Evolutionary conservation across 2,329 filamentous ascomycete species (phyloP).

Genomic region (Aspergillus felis): DNA sequence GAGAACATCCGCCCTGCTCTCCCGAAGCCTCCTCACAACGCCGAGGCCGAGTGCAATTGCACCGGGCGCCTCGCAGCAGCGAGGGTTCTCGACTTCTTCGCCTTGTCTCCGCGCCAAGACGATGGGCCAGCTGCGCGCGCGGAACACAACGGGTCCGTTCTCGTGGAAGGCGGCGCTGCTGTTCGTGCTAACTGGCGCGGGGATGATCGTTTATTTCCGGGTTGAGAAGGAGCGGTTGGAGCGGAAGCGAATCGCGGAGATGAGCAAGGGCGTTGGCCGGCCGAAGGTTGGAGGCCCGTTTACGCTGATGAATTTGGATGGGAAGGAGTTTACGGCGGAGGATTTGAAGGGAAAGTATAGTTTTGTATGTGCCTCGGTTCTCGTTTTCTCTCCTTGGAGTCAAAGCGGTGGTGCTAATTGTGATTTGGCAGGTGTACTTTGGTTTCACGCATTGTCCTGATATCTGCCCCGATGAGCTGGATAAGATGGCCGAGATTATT

Average conservation of each 20-base stretch:
- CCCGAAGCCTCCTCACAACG: background rate
- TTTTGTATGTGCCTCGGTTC: constrained; percentile 35
- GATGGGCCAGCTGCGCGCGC: constrained; percentile 39
- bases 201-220: constrained; percentile 85
- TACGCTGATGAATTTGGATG: constrained; percentile 75
- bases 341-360: constrained; percentile 81
- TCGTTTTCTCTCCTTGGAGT: background rate
- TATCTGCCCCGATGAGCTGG: constrained; percentile 97
- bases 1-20: constrained; percentile 1
- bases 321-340: constrained; percentile 69
- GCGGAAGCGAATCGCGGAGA: constrained; percentile 81
- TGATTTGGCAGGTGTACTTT: constrained; percentile 72
- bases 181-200: constrained; percentile 74
- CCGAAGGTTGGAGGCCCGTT: constrained; percentile 93
- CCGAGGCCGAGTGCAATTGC: constrained; percentile 1
- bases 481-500: constrained; percentile 98
- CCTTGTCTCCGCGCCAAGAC: constrained; percentile 27
- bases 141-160: constrained; percentile 61
- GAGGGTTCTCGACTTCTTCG: constrained; percentile 28
- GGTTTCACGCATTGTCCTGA: constrained; percentile 98
- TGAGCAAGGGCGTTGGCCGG: constrained; percentile 85
- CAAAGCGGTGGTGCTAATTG: constrained; percentile 2
- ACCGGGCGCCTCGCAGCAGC: background rate
- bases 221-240: constrained; percentile 89
- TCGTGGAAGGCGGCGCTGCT: constrained; percentile 86